phyloP scores from a whole-genome alignment of 192 early-diverging fungal genomes.

The Coemansia javaensis region DNA sequence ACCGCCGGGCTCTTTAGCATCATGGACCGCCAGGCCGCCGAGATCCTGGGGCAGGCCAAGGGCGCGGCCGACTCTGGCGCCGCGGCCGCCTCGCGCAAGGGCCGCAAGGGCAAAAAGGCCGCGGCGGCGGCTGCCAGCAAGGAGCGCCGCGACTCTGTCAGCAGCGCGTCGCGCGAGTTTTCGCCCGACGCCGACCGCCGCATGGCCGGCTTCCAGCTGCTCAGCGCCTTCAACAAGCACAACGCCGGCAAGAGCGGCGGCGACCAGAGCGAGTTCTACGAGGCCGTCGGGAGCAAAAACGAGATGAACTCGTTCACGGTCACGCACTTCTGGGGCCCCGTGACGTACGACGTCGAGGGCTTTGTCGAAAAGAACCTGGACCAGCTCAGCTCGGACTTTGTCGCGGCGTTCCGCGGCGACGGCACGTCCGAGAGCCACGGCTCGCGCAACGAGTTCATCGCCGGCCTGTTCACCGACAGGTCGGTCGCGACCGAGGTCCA shows the following conservation, averaged over 20 bases:
- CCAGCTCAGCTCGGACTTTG: slow-evolving; percentile 78
- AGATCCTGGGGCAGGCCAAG: slow-evolving; percentile 21
- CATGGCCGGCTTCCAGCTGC: slow-evolving; percentile 42
- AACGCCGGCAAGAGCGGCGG: slow-evolving; percentile 27
- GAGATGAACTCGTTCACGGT: slow-evolving; percentile 64
- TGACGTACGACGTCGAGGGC: slow-evolving; percentile 77
- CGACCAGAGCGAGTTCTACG: slow-evolving; percentile 30
- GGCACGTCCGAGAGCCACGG: slow-evolving; percentile 60
- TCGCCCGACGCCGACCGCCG: slow-evolving; percentile 19
- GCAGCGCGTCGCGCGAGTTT: slow-evolving; percentile 36
- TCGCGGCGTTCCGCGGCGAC: slow-evolving; percentile 74
- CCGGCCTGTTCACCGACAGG: slow-evolving; percentile 64
- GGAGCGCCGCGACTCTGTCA: slow-evolving; percentile 20
- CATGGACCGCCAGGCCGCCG: slow-evolving; percentile 58
- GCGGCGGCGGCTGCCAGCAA: too few relatives aligned
- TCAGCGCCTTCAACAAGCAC: slow-evolving; percentile 35
- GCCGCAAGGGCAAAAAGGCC: slow-evolving; percentile 19
- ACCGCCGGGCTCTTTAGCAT: slow-evolving; percentile 72
- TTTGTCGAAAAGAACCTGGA: slow-evolving; percentile 79
- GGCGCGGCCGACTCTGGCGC: neutral
- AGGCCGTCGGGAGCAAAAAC: slow-evolving; percentile 47
- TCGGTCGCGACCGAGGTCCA: slow-evolving; percentile 71
- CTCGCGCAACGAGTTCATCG: slow-evolving; percentile 73
- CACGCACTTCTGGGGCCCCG: slow-evolving; percentile 69
- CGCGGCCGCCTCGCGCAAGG: too few relatives aligned